A percentile compares a stretch with the other conserved stretches of the same genome.
Evolutionary conservation across 1,284 basidiomycete species (phyloP).

Genomic region (Apiotrichum gracile): DNA sequence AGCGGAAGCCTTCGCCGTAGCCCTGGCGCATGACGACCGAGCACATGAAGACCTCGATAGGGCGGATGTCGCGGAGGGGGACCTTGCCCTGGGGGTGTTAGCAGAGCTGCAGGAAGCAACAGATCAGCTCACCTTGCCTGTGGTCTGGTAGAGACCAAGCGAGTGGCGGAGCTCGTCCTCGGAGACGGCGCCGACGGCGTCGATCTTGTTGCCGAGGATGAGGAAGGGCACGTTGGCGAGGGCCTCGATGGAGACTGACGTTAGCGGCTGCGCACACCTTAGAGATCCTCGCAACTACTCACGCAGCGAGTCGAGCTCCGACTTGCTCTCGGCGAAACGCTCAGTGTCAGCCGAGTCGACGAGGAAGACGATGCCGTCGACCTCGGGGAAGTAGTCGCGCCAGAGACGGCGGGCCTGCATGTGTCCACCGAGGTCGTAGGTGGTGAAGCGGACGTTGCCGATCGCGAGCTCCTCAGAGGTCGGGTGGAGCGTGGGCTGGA

Average conservation of each 20-base stretch:
- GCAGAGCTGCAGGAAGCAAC: background rate
- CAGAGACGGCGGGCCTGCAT: slow-evolving; percentile 98
- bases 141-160: slow-evolving; percentile 95
- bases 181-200: slow-evolving; percentile 92
- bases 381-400: slow-evolving; percentile 99
- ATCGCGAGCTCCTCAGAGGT: slow-evolving; percentile 99
- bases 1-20: slow-evolving; percentile 98
- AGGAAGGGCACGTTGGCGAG: slow-evolving; percentile 96
- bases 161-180: slow-evolving; percentile 96
- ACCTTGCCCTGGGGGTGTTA: slow-evolving; percentile 71
- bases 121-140: slow-evolving; percentile 72
- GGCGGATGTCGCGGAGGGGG: slow-evolving; percentile 91
- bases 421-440: slow-evolving; percentile 97
- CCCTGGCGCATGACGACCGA: slow-evolving; percentile 98
- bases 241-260: slow-evolving; percentile 67
- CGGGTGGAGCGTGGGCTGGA: slow-evolving; percentile 99
- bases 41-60: slow-evolving; percentile 99
- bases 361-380: slow-evolving; percentile 97
- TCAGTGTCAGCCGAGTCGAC: slow-evolving; percentile 96
- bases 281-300: too few relatives aligned
- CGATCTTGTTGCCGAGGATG: slow-evolving; percentile 99
- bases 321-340: slow-evolving; percentile 92
- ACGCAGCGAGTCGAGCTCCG: slow-evolving; percentile 87
- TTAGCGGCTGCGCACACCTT: too few relatives aligned
- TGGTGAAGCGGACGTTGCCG: slow-evolving; percentile 98